Conservation (phyloP, 2,329 filamentous ascomycete genomes). For the Penicillium griseofulvum region DNA sequence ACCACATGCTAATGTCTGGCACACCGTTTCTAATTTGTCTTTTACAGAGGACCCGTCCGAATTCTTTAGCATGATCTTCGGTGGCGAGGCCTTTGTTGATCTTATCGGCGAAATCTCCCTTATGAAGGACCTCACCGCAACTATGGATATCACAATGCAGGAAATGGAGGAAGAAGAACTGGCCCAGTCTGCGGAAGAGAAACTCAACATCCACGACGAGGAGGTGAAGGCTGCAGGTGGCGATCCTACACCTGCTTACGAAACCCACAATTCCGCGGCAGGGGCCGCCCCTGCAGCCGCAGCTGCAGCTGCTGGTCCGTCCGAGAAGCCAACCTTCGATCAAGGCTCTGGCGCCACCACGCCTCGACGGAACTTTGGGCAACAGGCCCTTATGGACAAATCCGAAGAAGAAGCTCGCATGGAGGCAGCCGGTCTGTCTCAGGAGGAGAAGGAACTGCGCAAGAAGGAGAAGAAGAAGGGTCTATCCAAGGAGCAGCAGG, state of each 20-base stretch:
- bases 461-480: conserved; percentile 88
- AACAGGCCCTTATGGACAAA: conserved; percentile 83
- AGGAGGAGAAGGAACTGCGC: conserved; percentile 71
- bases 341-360: conserved; percentile 45
- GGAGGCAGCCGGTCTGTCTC: conserved; percentile 62
- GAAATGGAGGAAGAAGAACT: conserved; percentile 69
- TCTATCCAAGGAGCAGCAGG: conserved; percentile 85
- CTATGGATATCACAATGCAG: conserved; percentile 95
- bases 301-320: conserved; percentile 11
- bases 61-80: conserved; percentile 98
- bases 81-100: conserved; percentile 91
- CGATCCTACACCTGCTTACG: conserved; percentile 19
- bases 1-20: not conserved
- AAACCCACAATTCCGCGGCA: conserved; percentile 56
- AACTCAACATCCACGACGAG: conserved; percentile 46
- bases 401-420: conserved; percentile 73
- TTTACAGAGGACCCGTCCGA: conserved; percentile 77
- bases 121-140: conserved; percentile 97
- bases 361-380: conserved; percentile 62
- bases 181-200: conserved; percentile 53
- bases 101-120: conserved; percentile 97
- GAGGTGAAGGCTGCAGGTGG: conserved; percentile 45
- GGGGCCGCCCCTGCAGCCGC: conserved; percentile 47
- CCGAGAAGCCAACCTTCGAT: conserved; percentile 21
- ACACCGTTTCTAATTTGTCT: not conserved